Conservation (phyloP, 495 filamentous ascomycete genomes). For the Neurospora sp. region DNA sequence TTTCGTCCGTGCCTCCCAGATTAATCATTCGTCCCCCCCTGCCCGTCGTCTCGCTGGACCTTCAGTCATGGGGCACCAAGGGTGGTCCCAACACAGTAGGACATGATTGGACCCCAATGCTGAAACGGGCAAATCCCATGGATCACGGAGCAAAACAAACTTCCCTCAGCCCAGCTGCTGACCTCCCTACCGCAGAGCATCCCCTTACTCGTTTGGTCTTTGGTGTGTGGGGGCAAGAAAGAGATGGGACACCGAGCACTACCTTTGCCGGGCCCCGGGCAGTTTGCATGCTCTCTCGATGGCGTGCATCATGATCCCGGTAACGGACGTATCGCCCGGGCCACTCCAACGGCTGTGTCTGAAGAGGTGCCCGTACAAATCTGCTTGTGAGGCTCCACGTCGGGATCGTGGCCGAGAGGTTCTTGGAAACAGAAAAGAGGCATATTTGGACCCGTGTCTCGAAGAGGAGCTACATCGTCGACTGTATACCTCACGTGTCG, state of each 20-base stretch:
- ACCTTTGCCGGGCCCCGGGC: neutral
- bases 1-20: neutral
- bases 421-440: slow-evolving; percentile 1
- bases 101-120: neutral
- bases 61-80: neutral
- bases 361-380: neutral
- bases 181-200: neutral
- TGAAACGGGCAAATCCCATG: neutral
- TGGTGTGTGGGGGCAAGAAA: neutral
- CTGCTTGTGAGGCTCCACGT: slow-evolving; percentile 1
- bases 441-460: neutral
- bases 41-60: neutral
- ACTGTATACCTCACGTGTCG: slow-evolving; percentile 16
- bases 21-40: neutral
- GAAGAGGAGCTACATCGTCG: slow-evolving; percentile 2
- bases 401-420: slow-evolving; percentile 5
- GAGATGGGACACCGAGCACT: neutral
- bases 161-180: neutral
- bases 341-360: slow-evolving; percentile 5
- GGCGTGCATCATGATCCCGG: slow-evolving; percentile 8
- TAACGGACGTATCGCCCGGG: slow-evolving; percentile 8
- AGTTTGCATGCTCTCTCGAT: slow-evolving; percentile 1
- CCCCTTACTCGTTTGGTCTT: neutral
- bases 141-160: neutral
- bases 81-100: neutral